These are phyloP conservation scores for Erythrophleum fordii DNA, from an alignment of 306 rosid genomes.

Conservation along the genomic window DNA sequence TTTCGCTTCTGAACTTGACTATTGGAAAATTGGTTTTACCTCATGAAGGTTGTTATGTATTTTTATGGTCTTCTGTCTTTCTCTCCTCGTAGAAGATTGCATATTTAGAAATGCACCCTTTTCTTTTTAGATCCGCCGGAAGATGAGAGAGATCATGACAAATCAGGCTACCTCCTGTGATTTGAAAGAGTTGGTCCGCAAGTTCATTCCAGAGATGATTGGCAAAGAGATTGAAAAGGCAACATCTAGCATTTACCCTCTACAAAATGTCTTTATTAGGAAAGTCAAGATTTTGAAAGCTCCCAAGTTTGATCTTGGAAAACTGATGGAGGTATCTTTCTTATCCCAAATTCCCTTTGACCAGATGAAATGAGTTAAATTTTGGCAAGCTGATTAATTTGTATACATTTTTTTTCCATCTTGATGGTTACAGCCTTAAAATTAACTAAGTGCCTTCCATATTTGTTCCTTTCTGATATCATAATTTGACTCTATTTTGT, in stretches of 20 bases:
- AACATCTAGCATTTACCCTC: slow-evolving; percentile 79
- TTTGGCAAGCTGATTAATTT: background rate
- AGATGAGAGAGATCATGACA: slow-evolving; percentile 91
- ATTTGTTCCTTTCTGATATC: background rate
- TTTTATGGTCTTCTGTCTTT: background rate
- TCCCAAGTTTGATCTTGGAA: slow-evolving; percentile 93
- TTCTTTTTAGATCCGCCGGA: slow-evolving; percentile 72
- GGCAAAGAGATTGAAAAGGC: slow-evolving; percentile 94
- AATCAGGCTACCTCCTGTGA: slow-evolving; percentile 81
- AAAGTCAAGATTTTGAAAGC: slow-evolving; percentile 96
- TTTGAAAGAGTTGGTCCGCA: slow-evolving; percentile 85
- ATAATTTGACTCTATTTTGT: background rate
- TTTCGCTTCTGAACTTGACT: background rate
- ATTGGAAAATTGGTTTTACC: background rate
- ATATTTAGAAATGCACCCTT: background rate
- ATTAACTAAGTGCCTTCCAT: background rate
- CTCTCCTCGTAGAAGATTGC: background rate
- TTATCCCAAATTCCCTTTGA: background rate
- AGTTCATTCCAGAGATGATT: slow-evolving; percentile 88
- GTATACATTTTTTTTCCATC: background rate
- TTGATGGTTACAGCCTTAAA: background rate
- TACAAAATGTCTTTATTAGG: slow-evolving; percentile 84
- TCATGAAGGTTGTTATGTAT: background rate
- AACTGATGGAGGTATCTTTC: slow-evolving; percentile 85
- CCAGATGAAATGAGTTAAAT: background rate